Base-by-base conservation (phyloP, 2,329 filamentous ascomycete genomes). In the Rhinocladiella similis region DNA sequence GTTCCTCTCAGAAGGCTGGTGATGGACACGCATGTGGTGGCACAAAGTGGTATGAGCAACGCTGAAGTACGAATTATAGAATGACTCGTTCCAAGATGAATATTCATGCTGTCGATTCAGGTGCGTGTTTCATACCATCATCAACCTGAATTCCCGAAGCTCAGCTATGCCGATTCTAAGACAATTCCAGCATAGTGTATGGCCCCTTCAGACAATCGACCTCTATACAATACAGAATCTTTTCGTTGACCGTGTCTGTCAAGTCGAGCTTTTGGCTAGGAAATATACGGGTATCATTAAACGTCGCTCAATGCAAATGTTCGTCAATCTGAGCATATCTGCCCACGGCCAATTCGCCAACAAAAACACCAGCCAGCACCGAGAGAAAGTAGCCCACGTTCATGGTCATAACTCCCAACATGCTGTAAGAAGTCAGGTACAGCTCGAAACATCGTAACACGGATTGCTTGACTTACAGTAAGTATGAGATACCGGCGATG, bases 391-490 rank as follows among this genome's bases (percentile, higher is more conserved):
- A 94, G 12, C 90, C 90, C 14, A 93, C 82, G 66, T 94, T 94
- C 77, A 90, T 84, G 1, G 89, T 92, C 90, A 94, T 96, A 69
- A 95, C 88, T 13, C 89, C 90, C 75, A 96, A 76, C 91, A 96
- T 96, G 57, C 91, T 96, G 36, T 50, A 61, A 25, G 6, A 41
- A 12, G 56, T 16, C 61, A 50, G n/a, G 48, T 36, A 43, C 38
- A 19, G 50, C 12, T 20, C 43, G 19, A 46, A n/a, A 33, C 29
- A 4, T 33, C 29, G 29, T 12, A 36, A 35, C 22, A 41, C 50
- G 38, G 22, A 39, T 43, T 20, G 41, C 43, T 19, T 25, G 33
- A 85, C 90, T 82, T 76, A 96, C 91, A 96, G 84, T 29, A 96
- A 76, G 74, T 96, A 96, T 12, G 87, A 88, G 43, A 95, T 82